These are phyloP conservation scores for Lecanicillium sp. DNA, from an alignment of 2,329 filamentous ascomycete species.

Conservation along the genomic window DNA sequence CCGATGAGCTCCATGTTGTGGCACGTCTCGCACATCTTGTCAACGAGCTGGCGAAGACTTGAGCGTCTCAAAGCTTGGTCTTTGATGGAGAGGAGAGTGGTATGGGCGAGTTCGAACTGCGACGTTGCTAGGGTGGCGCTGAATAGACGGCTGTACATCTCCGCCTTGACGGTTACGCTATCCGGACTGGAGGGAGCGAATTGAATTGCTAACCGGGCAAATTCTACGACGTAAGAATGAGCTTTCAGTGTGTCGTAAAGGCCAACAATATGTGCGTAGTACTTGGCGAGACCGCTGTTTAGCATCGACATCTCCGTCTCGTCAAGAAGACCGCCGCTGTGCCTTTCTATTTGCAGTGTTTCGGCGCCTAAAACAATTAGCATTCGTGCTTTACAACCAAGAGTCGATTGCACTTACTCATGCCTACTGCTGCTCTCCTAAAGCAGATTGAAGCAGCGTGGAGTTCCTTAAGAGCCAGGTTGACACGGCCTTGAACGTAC, in stretches of 20 bases:
- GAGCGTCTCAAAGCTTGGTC: constrained; percentile 64
- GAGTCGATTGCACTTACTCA: constrained; percentile 74
- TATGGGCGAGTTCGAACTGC: constrained; percentile 76
- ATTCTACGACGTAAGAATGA: constrained; percentile 76
- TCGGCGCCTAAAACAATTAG: constrained; percentile 34
- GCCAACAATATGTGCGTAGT: constrained; percentile 77
- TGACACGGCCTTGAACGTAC: constrained; percentile 79
- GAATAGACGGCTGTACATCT: constrained; percentile 79
- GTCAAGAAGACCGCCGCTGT: constrained; percentile 61
- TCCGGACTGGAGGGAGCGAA: constrained; percentile 34
- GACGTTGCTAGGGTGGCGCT: constrained; percentile 70
- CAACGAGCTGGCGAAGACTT: constrained; percentile 61
- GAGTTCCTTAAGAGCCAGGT: constrained; percentile 65
- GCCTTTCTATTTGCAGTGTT: constrained; percentile 38
- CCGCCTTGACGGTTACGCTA: constrained; percentile 42
- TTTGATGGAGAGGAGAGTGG: constrained; percentile 64
- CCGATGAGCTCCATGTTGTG: constrained; percentile 60
- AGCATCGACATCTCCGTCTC: constrained; percentile 63
- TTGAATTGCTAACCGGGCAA: constrained; percentile 67
- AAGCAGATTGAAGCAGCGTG: constrained; percentile 68
- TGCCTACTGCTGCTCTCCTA: constrained; percentile 70
- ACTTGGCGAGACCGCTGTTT: constrained; percentile 68
- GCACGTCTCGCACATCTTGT: constrained; percentile 59
- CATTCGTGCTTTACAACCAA: no score
- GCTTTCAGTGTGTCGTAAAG: constrained; percentile 73